These are phyloP conservation scores for Trametes maxima DNA, from an alignment of 768 basidiomycete genomes.

Conservation along the genomic window DNA sequence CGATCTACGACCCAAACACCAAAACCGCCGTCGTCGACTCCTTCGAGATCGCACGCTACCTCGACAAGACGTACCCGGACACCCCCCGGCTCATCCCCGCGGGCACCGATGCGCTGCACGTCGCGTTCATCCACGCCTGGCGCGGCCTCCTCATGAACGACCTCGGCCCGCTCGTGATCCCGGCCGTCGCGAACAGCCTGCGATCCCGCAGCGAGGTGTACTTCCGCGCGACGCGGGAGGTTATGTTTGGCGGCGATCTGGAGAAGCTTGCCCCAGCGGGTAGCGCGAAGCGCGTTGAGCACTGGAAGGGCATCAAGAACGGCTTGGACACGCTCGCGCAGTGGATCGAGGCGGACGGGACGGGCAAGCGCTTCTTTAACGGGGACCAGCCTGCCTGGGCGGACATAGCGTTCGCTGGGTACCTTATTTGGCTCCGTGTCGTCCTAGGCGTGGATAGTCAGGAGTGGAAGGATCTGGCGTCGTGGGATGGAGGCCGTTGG, in stretches of 20 bases:
- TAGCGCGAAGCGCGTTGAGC: conserved; percentile 31
- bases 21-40: conserved; percentile 29
- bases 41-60: conserved; percentile 32
- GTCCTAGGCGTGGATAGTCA: conserved; percentile 31
- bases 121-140: conserved; percentile 24
- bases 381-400: conserved; percentile 37
- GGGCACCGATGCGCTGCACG: conserved; percentile 34
- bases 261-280: conserved; percentile 34
- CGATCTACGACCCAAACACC: conserved; percentile 34
- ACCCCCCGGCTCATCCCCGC: conserved; percentile 38
- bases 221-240: conserved; percentile 43
- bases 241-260: conserved; percentile 35
- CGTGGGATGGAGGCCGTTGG: conserved; percentile 46
- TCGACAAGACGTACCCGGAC: conserved; percentile 34
- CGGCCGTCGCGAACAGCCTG: conserved; percentile 28
- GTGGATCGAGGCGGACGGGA: conserved; percentile 37
- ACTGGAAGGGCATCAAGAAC: conserved; percentile 33
- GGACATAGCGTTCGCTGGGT: conserved; percentile 38
- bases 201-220: conserved; percentile 39
- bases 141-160: neutral
- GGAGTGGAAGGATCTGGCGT: conserved; percentile 37
- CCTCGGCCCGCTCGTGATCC: conserved; percentile 12
- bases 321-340: conserved; percentile 30
- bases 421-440: conserved; percentile 39
- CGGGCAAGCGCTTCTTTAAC: conserved; percentile 35